Conservation (phyloP, 2,329 filamentous ascomycete genomes). For the Myotisia sp. region DNA sequence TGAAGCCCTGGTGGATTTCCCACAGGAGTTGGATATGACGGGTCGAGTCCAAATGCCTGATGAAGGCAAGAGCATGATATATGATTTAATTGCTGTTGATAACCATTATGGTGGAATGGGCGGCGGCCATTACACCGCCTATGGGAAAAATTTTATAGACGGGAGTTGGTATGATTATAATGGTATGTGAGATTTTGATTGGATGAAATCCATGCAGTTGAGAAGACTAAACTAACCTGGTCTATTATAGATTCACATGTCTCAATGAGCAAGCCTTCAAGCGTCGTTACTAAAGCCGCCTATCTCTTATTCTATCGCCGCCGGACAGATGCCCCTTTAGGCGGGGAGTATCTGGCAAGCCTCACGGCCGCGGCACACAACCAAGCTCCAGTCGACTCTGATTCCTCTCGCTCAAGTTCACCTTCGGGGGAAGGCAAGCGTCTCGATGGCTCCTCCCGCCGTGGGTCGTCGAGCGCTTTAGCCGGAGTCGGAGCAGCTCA, state of each 20-base stretch:
- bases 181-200: conserved; percentile 51
- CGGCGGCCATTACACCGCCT: conserved; percentile 92
- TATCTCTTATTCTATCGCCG: conserved; percentile 95
- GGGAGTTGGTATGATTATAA: conserved; percentile 93
- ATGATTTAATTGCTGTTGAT: conserved; percentile 90
- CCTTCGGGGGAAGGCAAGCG: conserved; percentile 70
- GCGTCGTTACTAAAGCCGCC: conserved; percentile 59
- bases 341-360: conserved; percentile 58
- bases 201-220: too few species aligned
- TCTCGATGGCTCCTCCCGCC: conserved; percentile 75
- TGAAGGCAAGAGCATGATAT: conserved; percentile 66
- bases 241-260: conserved; percentile 55
- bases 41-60: conserved; percentile 66
- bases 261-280: conserved; percentile 41
- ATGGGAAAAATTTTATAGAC: conserved; percentile 82
- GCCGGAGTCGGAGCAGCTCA: conserved; percentile 61
- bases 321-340: conserved; percentile 60
- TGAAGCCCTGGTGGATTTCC: conserved; percentile 81
- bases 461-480: conserved; percentile 84
- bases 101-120: conserved; percentile 89
- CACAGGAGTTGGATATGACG: conserved; percentile 70
- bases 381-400: conserved; percentile 35
- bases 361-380: conserved; percentile 52
- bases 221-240: not conserved
- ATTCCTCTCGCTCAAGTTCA: conserved; percentile 32